Base-by-base conservation (phyloP, 805 yeast species). In the Ogataea trehaloabstinens region DNA sequence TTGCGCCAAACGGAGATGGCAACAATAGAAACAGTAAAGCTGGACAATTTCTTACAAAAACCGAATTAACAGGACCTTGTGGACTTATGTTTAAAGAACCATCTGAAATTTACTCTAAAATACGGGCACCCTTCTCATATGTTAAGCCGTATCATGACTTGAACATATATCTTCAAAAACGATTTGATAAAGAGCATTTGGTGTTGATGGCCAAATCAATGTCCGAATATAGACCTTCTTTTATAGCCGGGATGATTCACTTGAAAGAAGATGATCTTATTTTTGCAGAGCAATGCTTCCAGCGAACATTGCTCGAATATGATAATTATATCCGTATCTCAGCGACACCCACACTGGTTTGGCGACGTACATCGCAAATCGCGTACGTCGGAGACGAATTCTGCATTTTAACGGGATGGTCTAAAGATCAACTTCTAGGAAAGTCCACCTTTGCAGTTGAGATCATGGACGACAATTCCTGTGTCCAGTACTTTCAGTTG, bases 381-480 rank as follows among this genome's bases (percentile, higher is more conserved):
- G 93, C 96, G 0, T 91, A 90, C 44, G 95, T 90, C 3, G 95
- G 95, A n/a, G 85, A 85, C 48, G 98, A 91, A 61, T 91, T 91
- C 58, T 82, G 93, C 50, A 77, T 86, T 13, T 67, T 91, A 15
- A 88, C 97, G 0, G 97, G 98, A 1, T 91, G 97, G 97, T 66
- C 80, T 5, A 74, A 75, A 50, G 83, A 79, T 22, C 82, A 81
- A 43, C 62, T 91, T 20, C 61, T 89, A 37, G 72, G 72, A 24
- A 80, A 80, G 48, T 72, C 79, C 38, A 82, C 85, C 5, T 85
- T 87, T 53, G 82, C 85, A 10, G 84, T 79, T 20, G 95, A 89
- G 56, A 68, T 90, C 21, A 75, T 91, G 74, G 97, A 91, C 59
- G 96, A 90, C 61, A 71, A 76, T 35, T 80, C 91, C 6, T 95